A percentile compares a stretch with the other conserved stretches of the same genome.
These are phyloP conservation scores for Lecanosticta acicola DNA, from an alignment of 2,329 filamentous ascomycete species.

Conservation along the genomic window DNA sequence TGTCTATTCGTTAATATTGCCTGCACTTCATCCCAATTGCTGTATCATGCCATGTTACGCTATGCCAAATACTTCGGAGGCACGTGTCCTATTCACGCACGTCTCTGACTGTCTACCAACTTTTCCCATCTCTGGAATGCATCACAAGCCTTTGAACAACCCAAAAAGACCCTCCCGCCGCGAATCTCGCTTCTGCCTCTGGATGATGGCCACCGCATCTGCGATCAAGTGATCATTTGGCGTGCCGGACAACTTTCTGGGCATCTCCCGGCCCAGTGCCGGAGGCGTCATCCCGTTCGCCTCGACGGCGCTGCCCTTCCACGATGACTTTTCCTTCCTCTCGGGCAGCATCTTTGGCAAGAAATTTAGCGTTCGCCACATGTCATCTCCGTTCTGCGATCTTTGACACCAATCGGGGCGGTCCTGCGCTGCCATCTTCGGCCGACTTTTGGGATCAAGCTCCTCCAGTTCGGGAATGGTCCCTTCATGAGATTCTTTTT, in stretches of 20 bases:
- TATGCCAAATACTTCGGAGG: too few species aligned
- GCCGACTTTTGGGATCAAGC: slow-evolving; percentile 4
- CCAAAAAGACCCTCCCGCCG: slow-evolving; percentile 17
- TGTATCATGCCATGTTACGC: too few species aligned
- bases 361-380: slow-evolving; percentile 2
- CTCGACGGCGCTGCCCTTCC: not conserved
- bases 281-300: not conserved
- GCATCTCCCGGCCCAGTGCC: not conserved
- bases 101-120: too few species aligned
- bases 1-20: too few species aligned
- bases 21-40: too few species aligned
- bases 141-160: slow-evolving; percentile 19
- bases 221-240: slow-evolving; percentile 18
- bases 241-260: slow-evolving; percentile 1
- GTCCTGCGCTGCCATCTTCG: slow-evolving; percentile 10
- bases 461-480: slow-evolving; percentile 3
- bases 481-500: slow-evolving; percentile 2
- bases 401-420: slow-evolving; percentile 24
- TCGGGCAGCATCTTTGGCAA: not conserved
- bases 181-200: slow-evolving; percentile 17
- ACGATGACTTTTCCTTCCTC: slow-evolving; percentile 1
- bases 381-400: slow-evolving; percentile 17
- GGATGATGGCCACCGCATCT: slow-evolving; percentile 25
- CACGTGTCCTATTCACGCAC: too few species aligned
- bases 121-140: too few species aligned